Percentiles rank a stretch among this genome's conserved stretches.
phyloP scores from a whole-genome alignment of 306 rosid genomes.

The Aeschynomene evenia region DNA sequence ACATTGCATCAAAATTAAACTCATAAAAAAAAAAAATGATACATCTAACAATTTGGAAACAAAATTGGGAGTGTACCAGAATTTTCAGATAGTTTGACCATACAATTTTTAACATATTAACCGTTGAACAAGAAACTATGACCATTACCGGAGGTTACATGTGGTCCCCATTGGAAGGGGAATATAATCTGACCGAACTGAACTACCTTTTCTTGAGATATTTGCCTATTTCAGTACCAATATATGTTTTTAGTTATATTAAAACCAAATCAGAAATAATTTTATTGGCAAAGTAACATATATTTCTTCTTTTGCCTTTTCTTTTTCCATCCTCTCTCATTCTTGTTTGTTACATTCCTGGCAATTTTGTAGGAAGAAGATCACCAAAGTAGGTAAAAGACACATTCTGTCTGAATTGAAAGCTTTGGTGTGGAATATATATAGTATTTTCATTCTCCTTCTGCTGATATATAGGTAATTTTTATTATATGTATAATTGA shows the following conservation, averaged over 20 bases:
- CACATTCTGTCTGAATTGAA: background rate
- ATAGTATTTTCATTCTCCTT: background rate
- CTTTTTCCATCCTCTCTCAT: slow-evolving; percentile 7
- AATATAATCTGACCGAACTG: slow-evolving; percentile 20
- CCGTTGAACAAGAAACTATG: background rate
- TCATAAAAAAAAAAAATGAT: too few species aligned
- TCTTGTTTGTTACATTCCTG: background rate
- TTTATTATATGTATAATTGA: background rate
- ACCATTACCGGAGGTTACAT: background rate
- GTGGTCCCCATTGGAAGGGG: slow-evolving; percentile 22
- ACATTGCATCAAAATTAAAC: too few species aligned
- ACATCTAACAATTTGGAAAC: too few species aligned
- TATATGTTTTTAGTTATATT: too few species aligned
- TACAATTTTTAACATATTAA: background rate
- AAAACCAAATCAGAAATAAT: too few species aligned
- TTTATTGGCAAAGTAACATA: too few species aligned
- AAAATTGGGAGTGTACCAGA: background rate
- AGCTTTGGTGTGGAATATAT: slow-evolving; percentile 2
- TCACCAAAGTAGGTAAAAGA: background rate
- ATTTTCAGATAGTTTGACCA: background rate
- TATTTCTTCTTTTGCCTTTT: background rate
- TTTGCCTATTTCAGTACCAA: background rate
- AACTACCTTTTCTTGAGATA: slow-evolving; percentile 20
- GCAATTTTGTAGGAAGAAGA: background rate
- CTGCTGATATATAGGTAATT: background rate